These are phyloP conservation scores for Fusarium irregulare DNA, from an alignment of 2,329 filamentous ascomycete genomes.

Conservation along the genomic window DNA sequence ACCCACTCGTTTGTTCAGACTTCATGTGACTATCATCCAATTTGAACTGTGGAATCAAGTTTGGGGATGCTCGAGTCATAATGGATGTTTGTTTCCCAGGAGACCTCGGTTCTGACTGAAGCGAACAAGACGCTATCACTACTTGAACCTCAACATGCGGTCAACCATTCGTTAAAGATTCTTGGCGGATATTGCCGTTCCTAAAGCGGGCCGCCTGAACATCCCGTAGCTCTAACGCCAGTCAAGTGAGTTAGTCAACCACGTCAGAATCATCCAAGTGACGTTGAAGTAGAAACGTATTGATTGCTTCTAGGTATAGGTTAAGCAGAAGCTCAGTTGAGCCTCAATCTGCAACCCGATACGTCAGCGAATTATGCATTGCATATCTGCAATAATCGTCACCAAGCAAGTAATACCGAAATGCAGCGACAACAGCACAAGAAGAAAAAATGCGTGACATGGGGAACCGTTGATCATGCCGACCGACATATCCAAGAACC, in stretches of 20 bases:
- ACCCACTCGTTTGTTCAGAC: too few relatives aligned
- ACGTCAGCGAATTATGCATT: not conserved
- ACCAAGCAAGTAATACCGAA: conserved; percentile 10
- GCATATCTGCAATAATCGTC: conserved; percentile 16
- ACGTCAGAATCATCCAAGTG: conserved; percentile 6
- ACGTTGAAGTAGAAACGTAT: conserved; percentile 10
- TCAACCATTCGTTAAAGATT: not conserved
- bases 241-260: not conserved
- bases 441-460: conserved; percentile 36
- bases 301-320: conserved; percentile 1
- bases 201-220: conserved; percentile 25
- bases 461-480: conserved; percentile 36
- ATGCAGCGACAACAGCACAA: not conserved
- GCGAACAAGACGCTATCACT: not conserved
- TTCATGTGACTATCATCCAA: not conserved
- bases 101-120: not conserved
- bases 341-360: not conserved
- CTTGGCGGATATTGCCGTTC: conserved; percentile 26
- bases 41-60: not conserved
- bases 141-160: not conserved
- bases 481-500: conserved; percentile 25
- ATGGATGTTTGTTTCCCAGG: not conserved
- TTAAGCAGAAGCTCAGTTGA: not conserved
- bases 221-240: conserved; percentile 26
- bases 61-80: not conserved